Conservation (phyloP, 768 basidiomycete genomes). For the Podaxis mareebaensis region DNA sequence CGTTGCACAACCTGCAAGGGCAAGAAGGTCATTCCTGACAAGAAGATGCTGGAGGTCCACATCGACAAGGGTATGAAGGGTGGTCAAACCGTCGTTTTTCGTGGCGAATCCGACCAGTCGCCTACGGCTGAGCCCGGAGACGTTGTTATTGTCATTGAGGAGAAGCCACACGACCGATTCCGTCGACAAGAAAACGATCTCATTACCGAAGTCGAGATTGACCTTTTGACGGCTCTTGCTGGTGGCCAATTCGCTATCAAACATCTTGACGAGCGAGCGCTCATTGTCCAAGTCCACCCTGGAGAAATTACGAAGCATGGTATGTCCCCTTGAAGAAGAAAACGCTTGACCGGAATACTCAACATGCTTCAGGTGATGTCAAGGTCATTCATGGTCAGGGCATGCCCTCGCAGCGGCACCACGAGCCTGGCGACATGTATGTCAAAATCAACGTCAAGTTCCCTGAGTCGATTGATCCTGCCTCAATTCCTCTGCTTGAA, state of each 20-base stretch:
- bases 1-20: conserved; percentile 91
- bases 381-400: conserved; percentile 95
- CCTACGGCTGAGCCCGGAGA: conserved; percentile 91
- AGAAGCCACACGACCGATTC: conserved; percentile 89
- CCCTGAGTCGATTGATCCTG: conserved; percentile 77
- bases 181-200: conserved; percentile 88
- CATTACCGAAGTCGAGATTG: conserved; percentile 83
- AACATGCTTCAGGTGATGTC: conserved; percentile 61
- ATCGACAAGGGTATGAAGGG: conserved; percentile 98
- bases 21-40: conserved; percentile 92
- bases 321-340: conserved; percentile 37
- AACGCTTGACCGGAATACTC: not conserved
- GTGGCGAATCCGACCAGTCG: conserved; percentile 91
- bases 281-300: conserved; percentile 80
- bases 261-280: conserved; percentile 90
- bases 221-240: conserved; percentile 89
- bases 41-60: conserved; percentile 96
- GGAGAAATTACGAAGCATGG: conserved; percentile 95
- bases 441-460: conserved; percentile 86
- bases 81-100: conserved; percentile 86
- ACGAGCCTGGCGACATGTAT: conserved; percentile 93
- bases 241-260: conserved; percentile 89
- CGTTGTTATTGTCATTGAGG: conserved; percentile 91
- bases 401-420: conserved; percentile 98
- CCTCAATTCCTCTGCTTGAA: conserved; percentile 74